A percentile compares a stretch with the other conserved stretches of the same genome.
These are phyloP conservation scores for Nemania abortiva DNA, from an alignment of 2,329 filamentous ascomycete species.

Conservation along the genomic window DNA sequence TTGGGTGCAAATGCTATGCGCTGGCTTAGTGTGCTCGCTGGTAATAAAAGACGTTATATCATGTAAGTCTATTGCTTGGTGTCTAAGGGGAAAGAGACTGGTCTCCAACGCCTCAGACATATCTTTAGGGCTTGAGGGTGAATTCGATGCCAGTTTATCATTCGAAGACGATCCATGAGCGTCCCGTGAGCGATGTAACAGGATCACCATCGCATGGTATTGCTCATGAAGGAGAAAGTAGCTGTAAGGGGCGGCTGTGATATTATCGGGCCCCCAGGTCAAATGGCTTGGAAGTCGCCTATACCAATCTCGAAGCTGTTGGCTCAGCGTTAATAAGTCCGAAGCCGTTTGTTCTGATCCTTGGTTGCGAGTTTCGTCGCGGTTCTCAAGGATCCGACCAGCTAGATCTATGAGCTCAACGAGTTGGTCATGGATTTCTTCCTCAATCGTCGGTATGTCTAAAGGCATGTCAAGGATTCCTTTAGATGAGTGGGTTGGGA, in stretches of 20 bases:
- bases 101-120: not conserved
- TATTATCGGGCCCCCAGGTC: conserved; percentile 32
- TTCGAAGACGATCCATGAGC: not conserved
- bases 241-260: conserved; percentile 32
- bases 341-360: not conserved
- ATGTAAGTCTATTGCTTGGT: conserved; percentile 3
- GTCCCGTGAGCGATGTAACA: conserved; percentile 32
- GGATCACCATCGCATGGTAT: conserved; percentile 32
- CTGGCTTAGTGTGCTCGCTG: not conserved
- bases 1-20: conserved; percentile 26
- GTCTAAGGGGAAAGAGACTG: not conserved
- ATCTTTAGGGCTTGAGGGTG: conserved; percentile 17
- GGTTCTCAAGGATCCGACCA: conserved; percentile 27
- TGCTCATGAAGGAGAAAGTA: conserved; percentile 41
- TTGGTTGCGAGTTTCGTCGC: not conserved
- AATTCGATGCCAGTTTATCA: not conserved
- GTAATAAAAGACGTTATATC: not conserved
- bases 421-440: conserved; percentile 38
- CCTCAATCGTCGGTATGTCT: conserved; percentile 13
- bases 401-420: conserved; percentile 37
- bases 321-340: conserved; percentile 21
- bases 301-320: conserved; percentile 39
- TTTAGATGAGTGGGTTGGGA: conserved; percentile 4
- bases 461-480: not conserved
- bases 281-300: conserved; percentile 34